phyloP scores from a whole-genome alignment of 345 rosid species.

The Eucalyptus victrix region DNA sequence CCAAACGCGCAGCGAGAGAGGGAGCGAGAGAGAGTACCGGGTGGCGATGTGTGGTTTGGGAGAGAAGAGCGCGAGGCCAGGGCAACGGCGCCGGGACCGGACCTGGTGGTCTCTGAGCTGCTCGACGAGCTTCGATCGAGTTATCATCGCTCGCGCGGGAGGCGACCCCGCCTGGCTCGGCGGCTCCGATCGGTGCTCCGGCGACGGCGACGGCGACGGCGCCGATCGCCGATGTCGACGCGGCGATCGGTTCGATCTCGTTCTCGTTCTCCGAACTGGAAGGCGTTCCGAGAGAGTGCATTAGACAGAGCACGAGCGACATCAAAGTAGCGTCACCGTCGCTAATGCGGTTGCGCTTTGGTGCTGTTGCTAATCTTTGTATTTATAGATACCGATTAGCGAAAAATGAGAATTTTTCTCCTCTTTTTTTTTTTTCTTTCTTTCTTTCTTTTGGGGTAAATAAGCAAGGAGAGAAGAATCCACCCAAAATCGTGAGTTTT shows the following conservation, averaged over 20 bases:
- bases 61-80: constrained; percentile 38
- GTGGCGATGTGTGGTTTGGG: constrained; percentile 26
- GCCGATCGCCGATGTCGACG: neutral
- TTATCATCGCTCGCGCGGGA: constrained; percentile 23
- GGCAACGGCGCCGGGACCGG: constrained; percentile 30
- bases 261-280: neutral
- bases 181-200: neutral
- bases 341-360: neutral
- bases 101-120: constrained; percentile 41
- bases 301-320: neutral
- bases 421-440: no score
- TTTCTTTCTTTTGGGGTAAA: no score
- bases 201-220: neutral
- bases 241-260: neutral
- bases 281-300: neutral
- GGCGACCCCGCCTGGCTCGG: neutral
- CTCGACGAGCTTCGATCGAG: constrained; percentile 50
- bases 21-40: constrained; percentile 2
- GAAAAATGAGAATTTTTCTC: neutral
- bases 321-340: neutral
- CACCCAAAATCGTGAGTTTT: no score
- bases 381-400: neutral
- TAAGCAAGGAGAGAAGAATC: no score
- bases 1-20: neutral
- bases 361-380: neutral